Base-by-base conservation (phyloP, 257 asterid species). In the Plantago ovata region DNA sequence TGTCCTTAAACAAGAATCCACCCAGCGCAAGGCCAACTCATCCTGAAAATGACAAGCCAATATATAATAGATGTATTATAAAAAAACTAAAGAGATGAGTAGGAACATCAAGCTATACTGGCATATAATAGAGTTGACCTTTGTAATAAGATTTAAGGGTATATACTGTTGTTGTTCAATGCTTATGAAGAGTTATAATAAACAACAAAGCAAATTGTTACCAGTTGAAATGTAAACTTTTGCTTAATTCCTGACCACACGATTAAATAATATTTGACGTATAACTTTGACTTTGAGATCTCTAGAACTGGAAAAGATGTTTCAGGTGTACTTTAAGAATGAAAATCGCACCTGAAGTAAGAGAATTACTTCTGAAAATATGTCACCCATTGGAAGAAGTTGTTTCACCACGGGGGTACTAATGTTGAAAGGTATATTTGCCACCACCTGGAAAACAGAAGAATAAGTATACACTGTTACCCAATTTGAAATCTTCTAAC, bases 381-480 rank as follows among this genome's bases (percentile, higher is more conserved):
- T 72, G 74, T 93, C 99, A 52, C 97, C 99, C 98, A 93, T 89
- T 24, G 99, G 99, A 79, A 93, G 97, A 58, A 89, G 97, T 65
- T 75, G 94, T 67, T 86, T 92, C 56, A 92, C 85, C 60, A 89
- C 91, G 58, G 84, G 94, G 6, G 94, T 86, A 59, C 91, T 88
- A 71, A 88, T 92, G 83, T 92, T 92, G 79, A 92, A 92, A 40
- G 98, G 98, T 69, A 92, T 75, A 63, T 92, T 92, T 4, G 98
- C 85, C 9, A 88, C 95, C 62, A 93, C 99, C 99, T 89, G 90
- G 46, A 45, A 63, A 19, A 38, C 38, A 47, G 23, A 24, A 32
- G 9, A 32, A 22, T 39, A 16, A 22, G n/a, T 15, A 39, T 20
- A 46, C 33, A 28, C 6, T 28, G 36, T 3, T 4, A 8, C 4